Percentiles rank a stretch among this genome's conserved stretches.
Evolutionary conservation across 495 filamentous ascomycete species (phyloP).

Genomic region (Daldinia bambusicola): DNA sequence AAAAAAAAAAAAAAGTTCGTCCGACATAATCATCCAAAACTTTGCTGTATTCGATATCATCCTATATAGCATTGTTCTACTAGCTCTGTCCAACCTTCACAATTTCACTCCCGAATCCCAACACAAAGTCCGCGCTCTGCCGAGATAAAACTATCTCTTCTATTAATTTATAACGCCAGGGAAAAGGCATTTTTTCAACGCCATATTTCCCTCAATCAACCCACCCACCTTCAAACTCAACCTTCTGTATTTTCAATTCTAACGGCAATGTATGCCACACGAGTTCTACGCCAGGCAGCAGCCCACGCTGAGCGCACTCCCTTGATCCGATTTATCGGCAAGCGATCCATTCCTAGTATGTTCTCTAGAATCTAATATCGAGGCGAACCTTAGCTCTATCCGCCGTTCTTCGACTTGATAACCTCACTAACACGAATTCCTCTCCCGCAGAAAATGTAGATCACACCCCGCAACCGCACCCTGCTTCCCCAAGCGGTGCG

Average conservation of each 20-base stretch:
- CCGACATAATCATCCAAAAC: conserved; percentile 10
- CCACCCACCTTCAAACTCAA: background rate
- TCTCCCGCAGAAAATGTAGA: conserved; percentile 68
- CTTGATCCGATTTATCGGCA: conserved; percentile 92
- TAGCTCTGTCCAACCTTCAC: background rate
- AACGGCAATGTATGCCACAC: conserved; percentile 70
- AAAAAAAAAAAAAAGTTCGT: too few relatives aligned
- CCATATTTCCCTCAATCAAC: background rate
- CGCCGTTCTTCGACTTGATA: background rate
- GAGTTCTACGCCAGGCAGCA: conserved; percentile 72
- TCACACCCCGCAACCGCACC: conserved; percentile 71
- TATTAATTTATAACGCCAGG: conserved; percentile 35
- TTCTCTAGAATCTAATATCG: conserved; percentile 29
- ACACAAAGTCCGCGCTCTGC: conserved; percentile 36
- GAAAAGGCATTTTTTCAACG: background rate
- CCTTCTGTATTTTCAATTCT: background rate
- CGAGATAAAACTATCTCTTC: conserved; percentile 13
- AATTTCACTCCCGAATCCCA: conserved; percentile 23
- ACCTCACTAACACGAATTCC: conserved; percentile 22
- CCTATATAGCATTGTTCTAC: background rate
- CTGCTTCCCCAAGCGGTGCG: conserved; percentile 58
- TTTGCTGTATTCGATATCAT: conserved; percentile 2
- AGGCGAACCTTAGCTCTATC: background rate
- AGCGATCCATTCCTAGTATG: conserved; percentile 83
- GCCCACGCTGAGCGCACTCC: conserved; percentile 73